Conservation (phyloP, 345 rosid genomes). For the Dipteronia dyeriana region DNA sequence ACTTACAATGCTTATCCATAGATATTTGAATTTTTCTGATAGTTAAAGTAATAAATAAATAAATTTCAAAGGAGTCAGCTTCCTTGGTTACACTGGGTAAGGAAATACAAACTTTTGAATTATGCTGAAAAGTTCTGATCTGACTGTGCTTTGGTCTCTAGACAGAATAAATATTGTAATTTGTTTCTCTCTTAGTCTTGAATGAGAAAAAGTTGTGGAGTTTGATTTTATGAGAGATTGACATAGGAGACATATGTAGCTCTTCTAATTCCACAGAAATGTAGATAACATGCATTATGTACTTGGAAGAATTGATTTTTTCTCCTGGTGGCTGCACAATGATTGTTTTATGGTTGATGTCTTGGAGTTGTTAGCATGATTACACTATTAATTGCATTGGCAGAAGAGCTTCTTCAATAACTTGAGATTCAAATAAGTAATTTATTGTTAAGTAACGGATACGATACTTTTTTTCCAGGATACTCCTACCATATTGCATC, state of each 20-base stretch:
- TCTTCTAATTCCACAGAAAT: neutral
- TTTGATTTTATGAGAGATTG: neutral
- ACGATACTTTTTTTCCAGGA: neutral
- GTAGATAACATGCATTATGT: neutral
- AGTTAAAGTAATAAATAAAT: too few species aligned
- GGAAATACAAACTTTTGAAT: too few species aligned
- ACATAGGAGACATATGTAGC: neutral
- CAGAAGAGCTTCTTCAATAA: neutral
- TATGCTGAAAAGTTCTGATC: too few species aligned
- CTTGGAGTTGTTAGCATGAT: neutral
- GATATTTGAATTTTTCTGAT: too few species aligned
- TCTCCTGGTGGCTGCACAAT: neutral
- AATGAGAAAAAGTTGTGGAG: neutral
- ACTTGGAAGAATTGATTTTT: neutral
- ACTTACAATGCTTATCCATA: too few species aligned
- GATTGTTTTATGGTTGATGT: neutral
- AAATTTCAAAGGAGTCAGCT: too few species aligned
- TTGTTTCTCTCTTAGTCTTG: neutral
- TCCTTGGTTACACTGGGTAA: too few species aligned
- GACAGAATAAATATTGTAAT: too few species aligned
- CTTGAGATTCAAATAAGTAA: neutral
- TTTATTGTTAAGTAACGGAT: conserved; percentile 10
- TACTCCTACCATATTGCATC: neutral
- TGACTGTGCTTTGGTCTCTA: too few species aligned
- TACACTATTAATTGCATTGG: neutral